These are phyloP conservation scores for Hymenoscyphus albidus DNA, from an alignment of 2,329 filamentous ascomycete genomes.

Conservation along the genomic window DNA sequence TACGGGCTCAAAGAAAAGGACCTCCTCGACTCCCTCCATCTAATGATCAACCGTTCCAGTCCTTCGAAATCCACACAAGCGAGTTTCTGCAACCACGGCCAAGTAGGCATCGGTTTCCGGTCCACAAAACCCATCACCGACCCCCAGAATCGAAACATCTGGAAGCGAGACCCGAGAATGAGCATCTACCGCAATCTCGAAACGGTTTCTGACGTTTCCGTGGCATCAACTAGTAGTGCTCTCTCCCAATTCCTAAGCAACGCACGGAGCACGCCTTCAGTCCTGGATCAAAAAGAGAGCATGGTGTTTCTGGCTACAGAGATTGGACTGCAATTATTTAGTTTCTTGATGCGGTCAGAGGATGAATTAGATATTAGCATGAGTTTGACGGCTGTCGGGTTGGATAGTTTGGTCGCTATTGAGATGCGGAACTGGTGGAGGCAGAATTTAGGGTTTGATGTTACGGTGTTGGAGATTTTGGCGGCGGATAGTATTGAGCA, in stretches of 20 bases:
- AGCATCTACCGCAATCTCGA: not conserved
- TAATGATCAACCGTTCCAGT: not conserved
- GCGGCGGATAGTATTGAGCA: conserved; percentile 29
- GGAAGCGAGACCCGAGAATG: conserved; percentile 7
- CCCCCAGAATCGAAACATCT: not conserved
- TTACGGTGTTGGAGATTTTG: conserved; percentile 15
- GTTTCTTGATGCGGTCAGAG: not conserved
- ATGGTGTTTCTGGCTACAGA: not conserved
- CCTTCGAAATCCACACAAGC: not conserved
- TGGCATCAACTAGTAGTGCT: not conserved
- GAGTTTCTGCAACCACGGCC: not conserved
- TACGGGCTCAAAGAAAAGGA: not conserved
- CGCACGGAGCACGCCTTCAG: not conserved
- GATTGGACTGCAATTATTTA: not conserved
- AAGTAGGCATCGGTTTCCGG: not conserved
- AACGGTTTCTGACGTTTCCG: not conserved
- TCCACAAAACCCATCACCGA: not conserved
- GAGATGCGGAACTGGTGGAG: conserved; percentile 14
- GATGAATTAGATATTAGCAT: conserved; percentile 8
- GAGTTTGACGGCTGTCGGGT: conserved; percentile 6
- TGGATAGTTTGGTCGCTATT: conserved; percentile 14
- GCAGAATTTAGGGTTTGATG: conserved; percentile 8
- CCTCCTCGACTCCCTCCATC: not conserved
- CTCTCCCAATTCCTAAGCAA: not conserved
- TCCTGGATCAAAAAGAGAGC: not conserved